These are phyloP conservation scores for Suillus weaverae DNA, from an alignment of 768 basidiomycete species.

Conservation along the genomic window DNA sequence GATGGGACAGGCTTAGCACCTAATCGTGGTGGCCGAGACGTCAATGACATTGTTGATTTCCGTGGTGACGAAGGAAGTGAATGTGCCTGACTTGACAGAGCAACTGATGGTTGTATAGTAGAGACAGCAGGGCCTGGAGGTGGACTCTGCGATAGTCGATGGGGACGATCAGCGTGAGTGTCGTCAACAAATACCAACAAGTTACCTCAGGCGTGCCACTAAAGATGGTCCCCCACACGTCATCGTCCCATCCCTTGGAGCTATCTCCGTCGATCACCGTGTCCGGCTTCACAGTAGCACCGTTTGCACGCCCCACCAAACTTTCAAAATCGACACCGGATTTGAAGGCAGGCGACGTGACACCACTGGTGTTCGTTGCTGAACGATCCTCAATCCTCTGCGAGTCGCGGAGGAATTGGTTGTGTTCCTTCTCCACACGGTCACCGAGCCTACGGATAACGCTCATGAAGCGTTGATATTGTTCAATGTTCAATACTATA, in stretches of 20 bases:
- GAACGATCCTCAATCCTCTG: constrained; percentile 86
- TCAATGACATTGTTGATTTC: constrained; percentile 29
- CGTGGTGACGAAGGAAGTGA: constrained; percentile 42
- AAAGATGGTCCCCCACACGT: constrained; percentile 83
- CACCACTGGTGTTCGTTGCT: constrained; percentile 45
- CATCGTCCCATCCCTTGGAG: constrained; percentile 69
- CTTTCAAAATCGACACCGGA: constrained; percentile 82
- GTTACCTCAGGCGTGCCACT: constrained; percentile 38
- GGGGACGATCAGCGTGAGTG: background rate
- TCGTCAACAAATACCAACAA: constrained; percentile 3
- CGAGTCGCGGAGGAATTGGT: constrained; percentile 89
- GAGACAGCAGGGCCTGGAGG: constrained; percentile 19
- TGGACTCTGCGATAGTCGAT: constrained; percentile 22
- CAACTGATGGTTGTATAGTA: background rate
- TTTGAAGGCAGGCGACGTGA: constrained; percentile 34
- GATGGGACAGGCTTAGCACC: constrained; percentile 39
- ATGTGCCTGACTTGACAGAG: constrained; percentile 26
- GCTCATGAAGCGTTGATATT: constrained; percentile 92
- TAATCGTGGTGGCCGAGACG: constrained; percentile 39
- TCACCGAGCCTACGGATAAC: constrained; percentile 76
- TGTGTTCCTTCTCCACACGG: constrained; percentile 90
- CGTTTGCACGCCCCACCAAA: constrained; percentile 64
- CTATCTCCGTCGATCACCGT: constrained; percentile 31
- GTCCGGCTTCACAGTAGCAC: constrained; percentile 47
- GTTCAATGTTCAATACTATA: constrained; percentile 74